Evolutionary conservation across 1,284 basidiomycete species (phyloP).

Genomic region (Athelia psychrophila): DNA sequence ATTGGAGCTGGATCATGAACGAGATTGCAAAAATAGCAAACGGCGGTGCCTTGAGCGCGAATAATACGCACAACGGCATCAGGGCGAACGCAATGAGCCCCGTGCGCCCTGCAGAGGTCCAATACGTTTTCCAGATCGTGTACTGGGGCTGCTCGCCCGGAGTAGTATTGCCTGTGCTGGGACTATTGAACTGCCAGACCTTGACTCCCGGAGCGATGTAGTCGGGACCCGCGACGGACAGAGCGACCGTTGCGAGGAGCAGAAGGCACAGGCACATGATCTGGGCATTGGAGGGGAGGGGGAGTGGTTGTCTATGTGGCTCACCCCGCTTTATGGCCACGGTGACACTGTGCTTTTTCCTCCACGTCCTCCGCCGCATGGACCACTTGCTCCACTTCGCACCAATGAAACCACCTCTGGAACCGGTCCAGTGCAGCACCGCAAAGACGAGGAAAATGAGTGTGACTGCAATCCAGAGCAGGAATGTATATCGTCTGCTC

Average conservation of each 20-base stretch:
- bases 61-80: slow-evolving; percentile 72
- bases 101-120: slow-evolving; percentile 73
- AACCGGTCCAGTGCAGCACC: slow-evolving; percentile 37
- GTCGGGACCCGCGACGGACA: slow-evolving; percentile 69
- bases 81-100: slow-evolving; percentile 81
- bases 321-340: slow-evolving; percentile 22
- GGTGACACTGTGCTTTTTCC: slow-evolving; percentile 21
- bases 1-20: slow-evolving; percentile 65
- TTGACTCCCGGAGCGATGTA: slow-evolving; percentile 61
- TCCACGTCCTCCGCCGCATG: slow-evolving; percentile 47
- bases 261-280: slow-evolving; percentile 47
- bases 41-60: slow-evolving; percentile 81
- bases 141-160: slow-evolving; percentile 42
- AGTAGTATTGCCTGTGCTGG: slow-evolving; percentile 11
- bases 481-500: slow-evolving; percentile 53
- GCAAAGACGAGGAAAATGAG: slow-evolving; percentile 38
- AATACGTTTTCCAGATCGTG: slow-evolving; percentile 72
- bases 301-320: slow-evolving; percentile 40
- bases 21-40: slow-evolving; percentile 79
- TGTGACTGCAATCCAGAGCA: slow-evolving; percentile 50
- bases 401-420: slow-evolving; percentile 39
- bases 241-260: slow-evolving; percentile 37
- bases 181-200: slow-evolving; percentile 36
- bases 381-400: slow-evolving; percentile 56
- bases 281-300: slow-evolving; percentile 63